phyloP scores from a whole-genome alignment of 1,284 basidiomycete species.

The Boletus calvinii region DNA sequence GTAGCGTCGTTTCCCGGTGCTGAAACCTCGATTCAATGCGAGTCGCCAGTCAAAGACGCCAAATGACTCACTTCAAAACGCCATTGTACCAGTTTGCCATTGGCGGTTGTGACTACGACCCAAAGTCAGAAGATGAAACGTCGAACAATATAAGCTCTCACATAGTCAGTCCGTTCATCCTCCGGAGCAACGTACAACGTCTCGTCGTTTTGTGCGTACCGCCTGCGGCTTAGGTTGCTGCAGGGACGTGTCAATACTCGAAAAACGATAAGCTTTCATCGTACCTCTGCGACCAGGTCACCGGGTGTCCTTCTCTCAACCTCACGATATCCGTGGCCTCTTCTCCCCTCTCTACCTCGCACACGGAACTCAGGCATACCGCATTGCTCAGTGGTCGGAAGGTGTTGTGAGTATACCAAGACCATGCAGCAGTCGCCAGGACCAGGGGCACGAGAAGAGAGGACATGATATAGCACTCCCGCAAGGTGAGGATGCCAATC shows the following conservation, averaged over 20 bases:
- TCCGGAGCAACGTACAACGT: slow-evolving; percentile 92
- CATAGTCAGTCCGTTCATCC: slow-evolving; percentile 88
- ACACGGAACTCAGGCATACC: slow-evolving; percentile 83
- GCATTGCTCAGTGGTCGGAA: slow-evolving; percentile 81
- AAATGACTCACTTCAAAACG: slow-evolving; percentile 73
- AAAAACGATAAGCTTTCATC: slow-evolving; percentile 5
- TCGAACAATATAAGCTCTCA: slow-evolving; percentile 35
- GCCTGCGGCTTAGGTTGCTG: slow-evolving; percentile 78
- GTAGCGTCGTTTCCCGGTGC: slow-evolving; percentile 84
- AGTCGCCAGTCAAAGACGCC: background rate
- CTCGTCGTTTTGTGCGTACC: slow-evolving; percentile 92
- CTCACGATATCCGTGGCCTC: slow-evolving; percentile 73
- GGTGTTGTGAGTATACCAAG: slow-evolving; percentile 69
- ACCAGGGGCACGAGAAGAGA: slow-evolving; percentile 80
- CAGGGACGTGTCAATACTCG: slow-evolving; percentile 9
- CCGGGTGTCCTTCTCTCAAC: slow-evolving; percentile 75
- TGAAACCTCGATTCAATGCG: slow-evolving; percentile 29
- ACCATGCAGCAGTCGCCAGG: slow-evolving; percentile 75
- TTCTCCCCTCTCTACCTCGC: slow-evolving; percentile 84
- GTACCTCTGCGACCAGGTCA: slow-evolving; percentile 83
- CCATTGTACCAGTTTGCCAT: slow-evolving; percentile 93
- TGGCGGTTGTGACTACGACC: slow-evolving; percentile 79
- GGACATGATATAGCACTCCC: slow-evolving; percentile 76
- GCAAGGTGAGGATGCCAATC: slow-evolving; percentile 89
- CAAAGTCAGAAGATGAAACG: slow-evolving; percentile 9